A percentile compares a stretch with the other conserved stretches of the same genome.
phyloP scores from a whole-genome alignment of 345 rosid genomes.

The Garcia nutans region DNA sequence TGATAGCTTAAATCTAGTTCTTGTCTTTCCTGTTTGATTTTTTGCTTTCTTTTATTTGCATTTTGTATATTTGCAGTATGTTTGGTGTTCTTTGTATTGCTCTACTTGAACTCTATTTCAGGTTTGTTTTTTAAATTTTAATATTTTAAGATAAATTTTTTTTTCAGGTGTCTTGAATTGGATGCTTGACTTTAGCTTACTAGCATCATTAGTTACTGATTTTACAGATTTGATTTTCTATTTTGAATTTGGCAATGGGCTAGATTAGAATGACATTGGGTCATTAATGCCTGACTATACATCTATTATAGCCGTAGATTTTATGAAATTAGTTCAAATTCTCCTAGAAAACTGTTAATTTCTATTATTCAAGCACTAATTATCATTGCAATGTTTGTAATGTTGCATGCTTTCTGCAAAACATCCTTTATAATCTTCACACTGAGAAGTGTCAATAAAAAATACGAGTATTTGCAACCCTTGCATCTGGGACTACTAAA shows the following conservation, averaged over 20 bases:
- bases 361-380: too few relatives aligned
- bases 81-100: neutral
- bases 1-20: neutral
- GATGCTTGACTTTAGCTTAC: neutral
- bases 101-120: neutral
- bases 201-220: too few relatives aligned
- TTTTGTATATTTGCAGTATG: neutral
- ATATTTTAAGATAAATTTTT: neutral
- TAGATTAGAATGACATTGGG: neutral
- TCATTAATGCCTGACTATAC: too few relatives aligned
- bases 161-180: neutral
- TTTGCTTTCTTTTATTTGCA: neutral
- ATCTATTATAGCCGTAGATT: neutral
- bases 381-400: too few relatives aligned
- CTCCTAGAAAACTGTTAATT: neutral
- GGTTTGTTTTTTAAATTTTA: neutral
- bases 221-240: neutral
- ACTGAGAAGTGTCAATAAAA: too few relatives aligned
- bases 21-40: neutral
- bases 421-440: too few relatives aligned
- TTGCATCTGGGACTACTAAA: too few relatives aligned
- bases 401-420: too few relatives aligned
- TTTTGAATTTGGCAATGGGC: neutral
- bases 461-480: too few relatives aligned
- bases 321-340: neutral